phyloP scores from a whole-genome alignment of 305 asterid species.

The Andrographis paniculata region DNA sequence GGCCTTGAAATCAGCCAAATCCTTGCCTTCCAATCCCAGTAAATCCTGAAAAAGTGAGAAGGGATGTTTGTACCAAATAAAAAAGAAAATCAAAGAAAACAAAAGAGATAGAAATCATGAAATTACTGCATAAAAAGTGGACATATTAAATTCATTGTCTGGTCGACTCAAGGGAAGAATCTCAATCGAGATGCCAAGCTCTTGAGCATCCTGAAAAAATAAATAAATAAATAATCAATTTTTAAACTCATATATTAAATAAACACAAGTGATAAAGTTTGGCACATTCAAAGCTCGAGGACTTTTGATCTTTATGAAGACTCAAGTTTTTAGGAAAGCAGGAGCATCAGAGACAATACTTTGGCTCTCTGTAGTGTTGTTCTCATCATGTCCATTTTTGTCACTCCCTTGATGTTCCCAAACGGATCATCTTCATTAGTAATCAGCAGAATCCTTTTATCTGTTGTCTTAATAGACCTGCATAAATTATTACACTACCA shows the following conservation, averaged over 20 bases:
- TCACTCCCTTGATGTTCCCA: slow-evolving; percentile 68
- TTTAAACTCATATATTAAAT: slow-evolving; percentile 4
- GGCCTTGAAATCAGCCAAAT: slow-evolving; percentile 59
- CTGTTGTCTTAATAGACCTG: slow-evolving; percentile 79
- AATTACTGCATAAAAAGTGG: slow-evolving; percentile 80
- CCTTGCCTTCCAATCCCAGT: slow-evolving; percentile 75
- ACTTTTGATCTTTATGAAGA: slow-evolving; percentile 20
- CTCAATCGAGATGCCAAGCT: slow-evolving; percentile 81
- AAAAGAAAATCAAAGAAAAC: background rate
- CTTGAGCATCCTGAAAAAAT: slow-evolving; percentile 79
- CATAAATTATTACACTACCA: slow-evolving; percentile 16
- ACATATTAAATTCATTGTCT: slow-evolving; percentile 64
- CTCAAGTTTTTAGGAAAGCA: slow-evolving; percentile 5
- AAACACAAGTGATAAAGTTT: slow-evolving; percentile 6
- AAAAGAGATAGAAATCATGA: slow-evolving; percentile 11
- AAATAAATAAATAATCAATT: no score
- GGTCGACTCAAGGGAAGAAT: slow-evolving; percentile 75
- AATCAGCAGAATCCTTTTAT: slow-evolving; percentile 68
- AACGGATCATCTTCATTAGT: slow-evolving; percentile 98
- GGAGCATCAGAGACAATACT: slow-evolving; percentile 30
- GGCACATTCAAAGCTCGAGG: slow-evolving; percentile 7
- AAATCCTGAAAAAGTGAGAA: slow-evolving; percentile 51
- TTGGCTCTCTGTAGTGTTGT: slow-evolving; percentile 91
- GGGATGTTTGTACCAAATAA: slow-evolving; percentile 17
- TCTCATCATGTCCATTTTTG: slow-evolving; percentile 85